Conservation (phyloP, 208 protist genomes). For the Trypanosoma avium region DNA sequence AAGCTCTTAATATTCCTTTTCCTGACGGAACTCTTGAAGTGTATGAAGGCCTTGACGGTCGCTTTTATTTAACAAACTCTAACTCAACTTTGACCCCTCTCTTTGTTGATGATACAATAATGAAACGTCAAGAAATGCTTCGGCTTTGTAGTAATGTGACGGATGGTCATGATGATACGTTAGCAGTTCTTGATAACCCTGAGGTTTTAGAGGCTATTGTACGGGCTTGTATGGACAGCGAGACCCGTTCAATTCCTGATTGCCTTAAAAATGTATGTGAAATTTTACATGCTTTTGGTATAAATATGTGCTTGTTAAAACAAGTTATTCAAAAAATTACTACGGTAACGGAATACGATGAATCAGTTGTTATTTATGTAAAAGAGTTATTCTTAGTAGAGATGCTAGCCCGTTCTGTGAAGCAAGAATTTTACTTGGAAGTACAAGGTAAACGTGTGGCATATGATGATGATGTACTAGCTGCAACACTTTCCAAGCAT, state of each 20-base stretch:
- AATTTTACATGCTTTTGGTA: constrained; percentile 57
- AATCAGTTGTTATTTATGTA: constrained; percentile 1
- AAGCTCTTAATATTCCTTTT: constrained; percentile 81
- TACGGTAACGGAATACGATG: constrained; percentile 12
- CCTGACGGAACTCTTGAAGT: constrained; percentile 68
- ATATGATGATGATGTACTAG: constrained; percentile 63
- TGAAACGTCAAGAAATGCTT: constrained; percentile 85
- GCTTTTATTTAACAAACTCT: constrained; percentile 62
- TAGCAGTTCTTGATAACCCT: constrained; percentile 47
- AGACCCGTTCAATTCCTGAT: constrained; percentile 15
- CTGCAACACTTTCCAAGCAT: constrained; percentile 48
- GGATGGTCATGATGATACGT: constrained; percentile 55
- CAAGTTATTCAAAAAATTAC: constrained; percentile 47
- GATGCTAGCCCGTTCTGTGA: constrained; percentile 72
- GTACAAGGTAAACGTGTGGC: constrained; percentile 77
- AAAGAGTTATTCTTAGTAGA: constrained; percentile 52
- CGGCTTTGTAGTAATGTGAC: constrained; percentile 43
- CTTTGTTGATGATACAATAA: not conserved
- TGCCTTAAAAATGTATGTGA: constrained; percentile 27
- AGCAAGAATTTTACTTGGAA: constrained; percentile 85
- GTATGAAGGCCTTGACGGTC: constrained; percentile 78
- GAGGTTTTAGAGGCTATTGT: constrained; percentile 45
- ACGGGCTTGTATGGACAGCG: constrained; percentile 28
- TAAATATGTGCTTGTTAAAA: constrained; percentile 84
- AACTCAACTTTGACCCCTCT: constrained; percentile 25